These are phyloP conservation scores for Cokeromyces recurvatus DNA, from an alignment of 371 early-diverging fungal species.

Conservation along the genomic window DNA sequence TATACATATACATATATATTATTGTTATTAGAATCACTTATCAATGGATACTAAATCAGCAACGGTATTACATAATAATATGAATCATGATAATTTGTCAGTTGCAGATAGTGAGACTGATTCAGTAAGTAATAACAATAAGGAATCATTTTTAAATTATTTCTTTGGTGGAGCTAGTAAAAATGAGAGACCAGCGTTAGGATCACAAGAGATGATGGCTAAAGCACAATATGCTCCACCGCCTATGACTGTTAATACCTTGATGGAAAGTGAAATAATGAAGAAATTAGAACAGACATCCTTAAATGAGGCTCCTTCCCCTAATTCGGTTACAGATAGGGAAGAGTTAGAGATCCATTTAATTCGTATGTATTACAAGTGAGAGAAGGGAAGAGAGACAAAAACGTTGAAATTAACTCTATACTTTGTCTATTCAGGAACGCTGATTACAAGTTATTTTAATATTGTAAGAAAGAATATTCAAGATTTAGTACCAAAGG, in stretches of 20 bases:
- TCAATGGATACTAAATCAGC: too few relatives aligned
- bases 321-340: constrained; percentile 53
- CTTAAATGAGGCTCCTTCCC: constrained; percentile 16
- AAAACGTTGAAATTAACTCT: too few relatives aligned
- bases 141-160: constrained; percentile 69
- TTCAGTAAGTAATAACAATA: too few relatives aligned
- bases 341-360: constrained; percentile 83
- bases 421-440: constrained; percentile 30
- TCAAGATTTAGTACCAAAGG: constrained; percentile 90
- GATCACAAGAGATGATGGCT: constrained; percentile 30
- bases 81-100: too few relatives aligned
- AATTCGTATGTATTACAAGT: constrained; percentile 81
- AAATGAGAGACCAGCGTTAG: constrained; percentile 39
- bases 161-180: constrained; percentile 69
- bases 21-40: too few relatives aligned
- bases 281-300: constrained; percentile 35
- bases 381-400: too few relatives aligned
- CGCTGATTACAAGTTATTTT: constrained; percentile 79
- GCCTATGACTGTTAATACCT: constrained; percentile 36
- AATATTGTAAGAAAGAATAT: constrained; percentile 80
- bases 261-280: constrained; percentile 44
- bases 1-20: too few relatives aligned
- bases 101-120: too few relatives aligned
- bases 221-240: constrained; percentile 30
- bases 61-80: too few relatives aligned